These are phyloP conservation scores for Pulveroboletus ravenelii DNA, from an alignment of 768 basidiomycete species.

Conservation along the genomic window DNA sequence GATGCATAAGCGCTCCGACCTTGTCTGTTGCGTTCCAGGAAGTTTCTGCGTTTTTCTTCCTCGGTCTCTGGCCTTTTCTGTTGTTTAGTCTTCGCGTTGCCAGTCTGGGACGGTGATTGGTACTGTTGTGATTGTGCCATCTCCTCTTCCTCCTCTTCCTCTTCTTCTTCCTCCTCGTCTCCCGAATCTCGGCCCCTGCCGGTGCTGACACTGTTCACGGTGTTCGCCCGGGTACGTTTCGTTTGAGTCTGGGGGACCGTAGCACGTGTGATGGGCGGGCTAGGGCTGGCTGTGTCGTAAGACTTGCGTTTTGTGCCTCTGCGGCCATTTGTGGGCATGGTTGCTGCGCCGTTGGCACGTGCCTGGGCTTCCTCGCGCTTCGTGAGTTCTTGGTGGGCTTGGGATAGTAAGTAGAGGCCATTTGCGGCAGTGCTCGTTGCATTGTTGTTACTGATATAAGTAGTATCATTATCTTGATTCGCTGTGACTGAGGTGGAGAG, in stretches of 20 bases:
- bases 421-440: slow-evolving; percentile 76
- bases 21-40: slow-evolving; percentile 95
- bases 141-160: slow-evolving; percentile 32
- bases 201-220: slow-evolving; percentile 28
- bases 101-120: slow-evolving; percentile 16
- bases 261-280: slow-evolving; percentile 23
- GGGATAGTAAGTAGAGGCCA: slow-evolving; percentile 87
- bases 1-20: slow-evolving; percentile 43
- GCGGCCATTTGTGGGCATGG: slow-evolving; percentile 28
- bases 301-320: slow-evolving; percentile 71
- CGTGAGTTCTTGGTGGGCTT: slow-evolving; percentile 94
- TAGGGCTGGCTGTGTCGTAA: slow-evolving; percentile 43
- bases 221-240: slow-evolving; percentile 38
- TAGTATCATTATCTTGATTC: slow-evolving; percentile 30
- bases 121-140: slow-evolving; percentile 1
- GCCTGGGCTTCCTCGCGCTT: slow-evolving; percentile 88
- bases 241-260: slow-evolving; percentile 21
- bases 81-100: slow-evolving; percentile 21
- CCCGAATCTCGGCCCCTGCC: slow-evolving; percentile 35
- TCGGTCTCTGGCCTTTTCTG: slow-evolving; percentile 89
- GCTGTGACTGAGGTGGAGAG: slow-evolving; percentile 34
- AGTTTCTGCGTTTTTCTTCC: slow-evolving; percentile 96
- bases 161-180: slow-evolving; percentile 35
- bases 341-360: slow-evolving; percentile 43
- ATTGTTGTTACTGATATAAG: slow-evolving; percentile 44